A percentile compares a stretch with the other conserved stretches of the same genome.
These are phyloP conservation scores for Myxozyma monticola DNA, from an alignment of 805 yeast species.

Conservation along the genomic window DNA sequence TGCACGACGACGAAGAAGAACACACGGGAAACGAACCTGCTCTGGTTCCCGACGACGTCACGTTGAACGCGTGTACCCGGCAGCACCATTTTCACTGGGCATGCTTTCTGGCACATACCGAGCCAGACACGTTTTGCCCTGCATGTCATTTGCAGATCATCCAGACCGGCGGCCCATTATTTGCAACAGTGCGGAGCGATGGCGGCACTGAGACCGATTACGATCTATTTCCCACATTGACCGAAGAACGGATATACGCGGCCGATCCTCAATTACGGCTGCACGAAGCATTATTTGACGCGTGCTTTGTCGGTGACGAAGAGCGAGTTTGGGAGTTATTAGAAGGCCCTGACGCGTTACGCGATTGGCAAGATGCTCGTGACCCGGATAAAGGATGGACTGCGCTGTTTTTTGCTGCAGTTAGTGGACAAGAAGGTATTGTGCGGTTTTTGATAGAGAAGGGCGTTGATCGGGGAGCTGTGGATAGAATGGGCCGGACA, in stretches of 20 bases:
- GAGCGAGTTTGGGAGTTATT: slow-evolving; percentile 19
- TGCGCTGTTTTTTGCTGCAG: slow-evolving; percentile 24
- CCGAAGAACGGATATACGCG: slow-evolving; percentile 17
- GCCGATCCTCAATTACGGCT: slow-evolving; percentile 15
- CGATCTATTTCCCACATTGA: slow-evolving; percentile 15
- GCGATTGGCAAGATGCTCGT: slow-evolving; percentile 2
- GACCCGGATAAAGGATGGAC: slow-evolving; percentile 28
- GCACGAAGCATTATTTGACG: slow-evolving; percentile 24
- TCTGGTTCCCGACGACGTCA: slow-evolving; percentile 21
- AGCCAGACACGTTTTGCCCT: slow-evolving; percentile 22
- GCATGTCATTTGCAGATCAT: slow-evolving; percentile 17
- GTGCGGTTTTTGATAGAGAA: slow-evolving; percentile 15
- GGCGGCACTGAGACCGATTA: slow-evolving; percentile 22
- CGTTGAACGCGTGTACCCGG: slow-evolving; percentile 13
- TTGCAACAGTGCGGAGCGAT: slow-evolving; percentile 22
- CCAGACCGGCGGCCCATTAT: neutral
- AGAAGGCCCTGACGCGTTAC: neutral
- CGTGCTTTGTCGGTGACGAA: slow-evolving; percentile 29
- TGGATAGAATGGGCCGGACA: slow-evolving; percentile 17
- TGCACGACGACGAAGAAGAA: neutral
- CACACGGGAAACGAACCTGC: neutral
- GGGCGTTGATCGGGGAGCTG: slow-evolving; percentile 13
- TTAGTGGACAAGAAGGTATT: slow-evolving; percentile 21
- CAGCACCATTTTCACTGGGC: slow-evolving; percentile 27
- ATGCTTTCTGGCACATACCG: slow-evolving; percentile 21